Evolutionary conservation across 176 grass and related monocot species (phyloP), one percentile per base, ranked within the genome.

Genomic region (Phyllostachys edulis): DNA sequence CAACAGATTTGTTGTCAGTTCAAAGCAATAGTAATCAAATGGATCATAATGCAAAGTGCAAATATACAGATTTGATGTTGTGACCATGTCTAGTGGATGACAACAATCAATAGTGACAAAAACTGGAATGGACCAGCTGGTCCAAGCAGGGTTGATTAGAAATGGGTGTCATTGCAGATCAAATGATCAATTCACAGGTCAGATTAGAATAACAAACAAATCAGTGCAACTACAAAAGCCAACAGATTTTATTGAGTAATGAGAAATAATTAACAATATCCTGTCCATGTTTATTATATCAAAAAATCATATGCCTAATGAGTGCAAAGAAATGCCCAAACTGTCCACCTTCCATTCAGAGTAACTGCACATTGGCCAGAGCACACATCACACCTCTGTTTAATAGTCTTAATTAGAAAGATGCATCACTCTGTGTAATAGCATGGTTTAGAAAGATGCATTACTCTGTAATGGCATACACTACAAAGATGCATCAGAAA

Each of bases 401-500:
- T 39, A 41, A 41, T 26, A 76, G 36, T n/a, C 60, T 74, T 29
- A 76, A 59, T 41, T 76, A 60, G 21, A 76, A 60, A 76, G 52
- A 60, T 3, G 6, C 73, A 57, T 60, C 52, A 59, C 26, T 63
- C 12, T 15, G 27, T 55, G 18, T 23, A 26, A 59, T 16, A 41
- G 52, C 21, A 41, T 74, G 71, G 57, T 40, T 76, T 76, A 59
- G 11, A 76, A 76, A 76, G 52, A 59, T 40, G 20, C 73, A 75
- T 57, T 26, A 51, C 23, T 67, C 62, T 29, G 32, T 18, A 65
- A 84, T 66, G 36, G 21, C 44, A 51, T 38, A 27, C 23, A 18
- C 21, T 67, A 80, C 44, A 52, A 67, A 52, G 63, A 37, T 68
- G 63, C 3, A 17, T 17, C 21, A 69, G 9, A 50, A 46, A 81